Conservation (phyloP, 2,329 filamentous ascomycete species). For the Ophiocordyceps sinensis region DNA sequence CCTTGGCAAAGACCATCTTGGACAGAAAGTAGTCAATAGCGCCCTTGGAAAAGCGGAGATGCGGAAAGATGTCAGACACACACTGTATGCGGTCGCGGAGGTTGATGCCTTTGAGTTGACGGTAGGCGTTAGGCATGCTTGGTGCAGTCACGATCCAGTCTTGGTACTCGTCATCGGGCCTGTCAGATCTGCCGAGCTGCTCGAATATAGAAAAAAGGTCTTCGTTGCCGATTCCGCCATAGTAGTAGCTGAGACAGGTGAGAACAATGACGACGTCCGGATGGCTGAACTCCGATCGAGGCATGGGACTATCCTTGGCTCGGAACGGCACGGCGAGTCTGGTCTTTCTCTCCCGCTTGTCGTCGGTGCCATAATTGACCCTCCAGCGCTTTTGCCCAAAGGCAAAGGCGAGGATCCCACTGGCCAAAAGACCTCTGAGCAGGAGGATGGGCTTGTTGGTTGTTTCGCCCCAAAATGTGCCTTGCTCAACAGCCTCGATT, state of each 20-base stretch:
- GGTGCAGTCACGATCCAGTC: constrained; percentile 27
- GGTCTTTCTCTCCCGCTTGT: constrained; percentile 21
- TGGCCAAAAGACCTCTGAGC: constrained; percentile 40
- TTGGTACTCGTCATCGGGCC: constrained; percentile 35
- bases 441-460: constrained; percentile 24
- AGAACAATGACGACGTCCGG: constrained; percentile 42
- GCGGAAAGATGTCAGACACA: constrained; percentile 31
- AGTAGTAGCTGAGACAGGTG: constrained; percentile 42
- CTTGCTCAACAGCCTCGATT: constrained; percentile 19
- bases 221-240: constrained; percentile 34
- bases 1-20: constrained; percentile 42
- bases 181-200: constrained; percentile 34
- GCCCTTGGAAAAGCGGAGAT: constrained; percentile 34
- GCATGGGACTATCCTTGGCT: constrained; percentile 42
- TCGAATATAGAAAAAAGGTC: constrained; percentile 33
- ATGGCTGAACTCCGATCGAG: constrained; percentile 46
- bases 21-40: constrained; percentile 50
- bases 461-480: constrained; percentile 20
- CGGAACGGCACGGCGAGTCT: constrained; percentile 42
- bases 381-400: constrained; percentile 46
- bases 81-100: constrained; percentile 38
- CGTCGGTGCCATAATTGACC: constrained; percentile 46
- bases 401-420: constrained; percentile 37
- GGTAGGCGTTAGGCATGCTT: constrained; percentile 20
- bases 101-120: constrained; percentile 37